These are phyloP conservation scores for Suzukiozyma palmioleophila DNA, from an alignment of 1,139 yeast species.

Conservation along the genomic window DNA sequence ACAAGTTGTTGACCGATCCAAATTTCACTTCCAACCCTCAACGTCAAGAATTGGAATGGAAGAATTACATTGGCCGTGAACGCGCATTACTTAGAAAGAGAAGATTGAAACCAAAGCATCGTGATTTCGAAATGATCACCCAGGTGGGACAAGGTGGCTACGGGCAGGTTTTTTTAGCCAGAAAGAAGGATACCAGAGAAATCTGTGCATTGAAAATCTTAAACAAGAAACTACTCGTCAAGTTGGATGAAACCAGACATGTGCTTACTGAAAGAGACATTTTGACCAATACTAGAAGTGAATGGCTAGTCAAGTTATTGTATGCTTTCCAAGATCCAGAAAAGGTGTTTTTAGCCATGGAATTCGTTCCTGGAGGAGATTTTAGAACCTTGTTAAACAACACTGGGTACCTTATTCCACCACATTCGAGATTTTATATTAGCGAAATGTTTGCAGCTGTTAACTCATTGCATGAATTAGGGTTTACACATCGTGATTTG, in stretches of 20 bases:
- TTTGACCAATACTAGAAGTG: conserved; percentile 88
- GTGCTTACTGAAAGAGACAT: conserved; percentile 95
- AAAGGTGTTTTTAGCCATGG: conserved; percentile 94
- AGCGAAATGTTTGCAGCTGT: conserved; percentile 96
- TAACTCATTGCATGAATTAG: conserved; percentile 88
- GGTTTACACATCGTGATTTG: conserved; percentile 94
- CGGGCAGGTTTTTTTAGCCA: conserved; percentile 93
- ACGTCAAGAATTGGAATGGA: conserved; percentile 70
- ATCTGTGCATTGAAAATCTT: conserved; percentile 92
- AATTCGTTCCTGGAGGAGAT: conserved; percentile 98
- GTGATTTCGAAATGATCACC: conserved; percentile 92
- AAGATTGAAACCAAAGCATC: conserved; percentile 86
- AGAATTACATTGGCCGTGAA: conserved; percentile 78
- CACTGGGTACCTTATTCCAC: conserved; percentile 88
- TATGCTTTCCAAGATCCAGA: conserved; percentile 95
- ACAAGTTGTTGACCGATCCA: conserved; percentile 47
- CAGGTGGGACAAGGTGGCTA: conserved; percentile 99
- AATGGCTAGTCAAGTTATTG: conserved; percentile 89
- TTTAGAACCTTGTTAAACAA: conserved; percentile 91
- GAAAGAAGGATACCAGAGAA: conserved; percentile 91
- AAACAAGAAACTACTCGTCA: conserved; percentile 80
- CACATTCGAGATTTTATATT: conserved; percentile 92
- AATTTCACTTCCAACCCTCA: conserved; percentile 29
- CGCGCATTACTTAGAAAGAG: conserved; percentile 81
- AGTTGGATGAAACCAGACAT: conserved; percentile 92